A percentile compares a stretch with the other conserved stretches of the same genome.
These are phyloP conservation scores for Stagonosporopsis chrysanthemi DNA, from an alignment of 2,329 filamentous ascomycete species.

Conservation along the genomic window DNA sequence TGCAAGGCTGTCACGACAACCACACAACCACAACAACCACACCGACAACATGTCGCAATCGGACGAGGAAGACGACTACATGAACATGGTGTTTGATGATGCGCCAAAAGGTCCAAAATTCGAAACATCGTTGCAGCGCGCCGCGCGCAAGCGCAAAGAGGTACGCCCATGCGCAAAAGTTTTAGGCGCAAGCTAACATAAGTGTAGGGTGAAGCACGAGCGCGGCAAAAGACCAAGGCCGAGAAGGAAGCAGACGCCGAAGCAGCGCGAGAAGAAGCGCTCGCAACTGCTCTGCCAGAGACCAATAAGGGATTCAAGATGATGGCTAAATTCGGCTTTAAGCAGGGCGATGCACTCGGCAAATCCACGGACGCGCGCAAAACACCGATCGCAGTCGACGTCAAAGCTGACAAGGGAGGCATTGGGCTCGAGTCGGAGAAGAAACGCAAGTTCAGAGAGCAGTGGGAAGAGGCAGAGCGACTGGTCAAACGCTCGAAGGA, in stretches of 20 bases:
- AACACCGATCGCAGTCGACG: conserved; percentile 77
- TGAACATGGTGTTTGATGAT: conserved; percentile 91
- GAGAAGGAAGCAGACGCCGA: conserved; percentile 79
- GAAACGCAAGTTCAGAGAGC: conserved; percentile 71
- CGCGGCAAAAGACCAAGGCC: conserved; percentile 73
- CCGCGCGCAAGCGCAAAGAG: conserved; percentile 61
- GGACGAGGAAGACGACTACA: conserved; percentile 92
- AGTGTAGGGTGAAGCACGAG: conserved; percentile 39
- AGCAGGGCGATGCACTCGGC: conserved; percentile 76
- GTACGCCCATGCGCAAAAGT: conserved; percentile 35
- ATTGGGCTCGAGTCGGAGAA: conserved; percentile 84
- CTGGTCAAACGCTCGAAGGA: conserved; percentile 56
- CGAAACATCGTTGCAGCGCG: conserved; percentile 70
- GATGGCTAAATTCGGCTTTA: conserved; percentile 97
- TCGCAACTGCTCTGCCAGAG: conserved; percentile 74
- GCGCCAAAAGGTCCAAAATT: conserved; percentile 56
- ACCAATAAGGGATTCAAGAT: conserved; percentile 89
- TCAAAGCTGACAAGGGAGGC: conserved; percentile 82
- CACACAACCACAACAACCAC: conserved; percentile 1
- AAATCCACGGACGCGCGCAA: conserved; percentile 61
- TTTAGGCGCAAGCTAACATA: conserved; percentile 21
- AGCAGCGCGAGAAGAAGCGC: conserved; percentile 74
- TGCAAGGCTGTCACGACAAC: neutral
- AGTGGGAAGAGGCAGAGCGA: conserved; percentile 44
- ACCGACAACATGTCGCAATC: conserved; percentile 39